phyloP scores from a whole-genome alignment of 371 early-diverging fungal species.

The Zychaea mexicana region DNA sequence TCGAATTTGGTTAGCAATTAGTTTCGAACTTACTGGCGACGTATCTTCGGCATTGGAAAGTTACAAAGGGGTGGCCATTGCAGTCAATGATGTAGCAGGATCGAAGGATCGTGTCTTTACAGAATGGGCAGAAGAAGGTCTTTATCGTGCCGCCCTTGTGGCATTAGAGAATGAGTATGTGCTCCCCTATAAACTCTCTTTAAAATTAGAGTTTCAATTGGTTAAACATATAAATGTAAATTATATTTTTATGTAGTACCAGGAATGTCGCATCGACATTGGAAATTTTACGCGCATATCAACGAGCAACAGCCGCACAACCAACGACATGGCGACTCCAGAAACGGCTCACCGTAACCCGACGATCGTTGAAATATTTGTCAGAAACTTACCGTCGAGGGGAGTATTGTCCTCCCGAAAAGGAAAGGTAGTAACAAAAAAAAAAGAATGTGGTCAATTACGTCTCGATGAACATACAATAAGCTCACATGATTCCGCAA shows the following conservation, averaged over 20 bases:
- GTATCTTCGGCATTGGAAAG: conserved; percentile 44
- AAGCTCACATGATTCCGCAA: too few relatives aligned
- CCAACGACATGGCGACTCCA: conserved; percentile 45
- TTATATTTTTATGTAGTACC: conserved; percentile 10
- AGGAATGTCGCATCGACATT: conserved; percentile 19
- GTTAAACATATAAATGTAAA: too few relatives aligned
- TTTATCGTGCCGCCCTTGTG: conserved; percentile 66
- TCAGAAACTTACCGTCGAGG: conserved; percentile 34
- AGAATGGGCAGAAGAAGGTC: conserved; percentile 72
- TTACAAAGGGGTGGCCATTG: conserved; percentile 50
- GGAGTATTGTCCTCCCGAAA: conserved; percentile 18
- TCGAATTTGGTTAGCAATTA: conserved; percentile 41
- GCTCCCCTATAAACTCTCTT: not conserved
- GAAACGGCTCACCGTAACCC: conserved; percentile 50
- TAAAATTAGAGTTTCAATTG: too few relatives aligned
- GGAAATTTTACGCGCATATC: conserved; percentile 59
- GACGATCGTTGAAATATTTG: conserved; percentile 34
- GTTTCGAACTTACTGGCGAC: conserved; percentile 54
- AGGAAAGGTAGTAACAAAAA: not conserved
- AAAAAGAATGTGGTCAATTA: too few relatives aligned
- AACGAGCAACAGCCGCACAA: conserved; percentile 43
- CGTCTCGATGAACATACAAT: not conserved
- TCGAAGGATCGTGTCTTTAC: conserved; percentile 49
- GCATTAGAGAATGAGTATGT: conserved; percentile 55
- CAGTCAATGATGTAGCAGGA: conserved; percentile 37